A percentile compares a stretch with the other conserved stretches of the same genome.
Evolutionary conservation across 2,329 filamentous ascomycete genomes (phyloP).

Genomic region (Sarocladium kiliense): DNA sequence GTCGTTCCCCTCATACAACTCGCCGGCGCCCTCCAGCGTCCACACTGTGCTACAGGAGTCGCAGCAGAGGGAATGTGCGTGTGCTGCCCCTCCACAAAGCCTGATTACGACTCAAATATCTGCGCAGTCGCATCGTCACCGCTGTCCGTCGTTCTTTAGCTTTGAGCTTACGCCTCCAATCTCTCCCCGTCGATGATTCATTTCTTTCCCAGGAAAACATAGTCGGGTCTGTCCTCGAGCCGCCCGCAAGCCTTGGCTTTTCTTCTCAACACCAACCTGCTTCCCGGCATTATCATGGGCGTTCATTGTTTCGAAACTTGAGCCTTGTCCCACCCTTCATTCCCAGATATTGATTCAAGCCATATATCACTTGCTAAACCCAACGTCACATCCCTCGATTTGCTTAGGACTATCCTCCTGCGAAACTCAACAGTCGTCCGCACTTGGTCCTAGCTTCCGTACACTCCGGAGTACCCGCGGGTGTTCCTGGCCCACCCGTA

Average conservation of each 20-base stretch:
- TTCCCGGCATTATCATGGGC: not conserved
- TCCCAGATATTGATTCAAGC: not conserved
- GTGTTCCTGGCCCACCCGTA: not conserved
- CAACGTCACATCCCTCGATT: not conserved
- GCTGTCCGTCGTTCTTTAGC: not conserved
- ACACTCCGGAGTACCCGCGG: not conserved
- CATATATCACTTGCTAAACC: not conserved
- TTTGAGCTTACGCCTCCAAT: not conserved
- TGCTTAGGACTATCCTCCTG: not conserved
- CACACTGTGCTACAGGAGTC: not conserved
- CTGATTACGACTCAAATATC: not conserved
- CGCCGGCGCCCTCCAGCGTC: not conserved
- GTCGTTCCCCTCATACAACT: not conserved
- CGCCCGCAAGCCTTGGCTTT: not conserved
- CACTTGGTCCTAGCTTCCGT: not conserved
- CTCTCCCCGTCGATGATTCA: not conserved
- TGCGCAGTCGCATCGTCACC: not conserved
- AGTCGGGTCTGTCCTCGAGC: not conserved
- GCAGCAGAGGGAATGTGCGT: not conserved
- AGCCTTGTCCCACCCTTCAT: not conserved
- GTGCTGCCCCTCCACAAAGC: not conserved
- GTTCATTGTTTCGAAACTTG: not conserved
- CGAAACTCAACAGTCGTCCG: not conserved
- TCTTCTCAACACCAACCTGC: not conserved
- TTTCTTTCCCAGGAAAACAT: not conserved